Percentiles rank a stretch among this genome's conserved stretches.
These are phyloP conservation scores for Pneumocystis canis DNA, from an alignment of 1,139 yeast genomes.

Conservation along the genomic window DNA sequence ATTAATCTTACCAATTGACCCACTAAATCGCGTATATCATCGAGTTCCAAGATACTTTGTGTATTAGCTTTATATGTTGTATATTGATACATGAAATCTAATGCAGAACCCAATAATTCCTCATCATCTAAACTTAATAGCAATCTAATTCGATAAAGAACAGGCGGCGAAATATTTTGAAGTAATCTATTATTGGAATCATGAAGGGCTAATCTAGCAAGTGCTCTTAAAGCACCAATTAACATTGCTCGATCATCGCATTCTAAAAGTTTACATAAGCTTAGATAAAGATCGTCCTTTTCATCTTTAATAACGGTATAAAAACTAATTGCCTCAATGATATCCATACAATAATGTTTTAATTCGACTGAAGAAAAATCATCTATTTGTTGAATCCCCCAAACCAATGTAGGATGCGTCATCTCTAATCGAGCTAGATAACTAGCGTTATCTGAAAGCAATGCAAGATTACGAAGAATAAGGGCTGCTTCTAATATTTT, in stretches of 20 bases:
- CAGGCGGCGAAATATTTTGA: constrained; percentile 15
- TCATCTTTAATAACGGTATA: constrained; percentile 59
- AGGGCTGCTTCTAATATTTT: constrained; percentile 49
- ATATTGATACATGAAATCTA: constrained; percentile 55
- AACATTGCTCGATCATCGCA: constrained; percentile 27
- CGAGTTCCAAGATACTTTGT: constrained; percentile 14
- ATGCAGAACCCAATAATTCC: constrained; percentile 46
- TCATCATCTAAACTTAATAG: constrained; percentile 35
- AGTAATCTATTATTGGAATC: constrained; percentile 24
- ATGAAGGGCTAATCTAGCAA: constrained; percentile 28
- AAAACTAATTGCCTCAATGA: constrained; percentile 72
- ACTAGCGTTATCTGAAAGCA: constrained; percentile 73
- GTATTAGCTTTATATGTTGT: constrained; percentile 36
- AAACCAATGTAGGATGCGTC: constrained; percentile 28
- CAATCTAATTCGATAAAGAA: constrained; percentile 27
- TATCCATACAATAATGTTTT: constrained; percentile 56
- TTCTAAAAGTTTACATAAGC: constrained; percentile 14
- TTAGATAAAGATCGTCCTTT: constrained; percentile 28
- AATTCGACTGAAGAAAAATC: constrained; percentile 41
- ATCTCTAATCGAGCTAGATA: constrained; percentile 43
- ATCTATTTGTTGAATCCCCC: constrained; percentile 32
- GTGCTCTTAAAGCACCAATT: constrained; percentile 27
- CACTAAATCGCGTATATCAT: neutral
- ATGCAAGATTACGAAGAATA: constrained; percentile 62
- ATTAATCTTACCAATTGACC: constrained; percentile 3